Base-by-base conservation (phyloP, 75 land plant genomes). In the Cupressus sempervirens region DNA sequence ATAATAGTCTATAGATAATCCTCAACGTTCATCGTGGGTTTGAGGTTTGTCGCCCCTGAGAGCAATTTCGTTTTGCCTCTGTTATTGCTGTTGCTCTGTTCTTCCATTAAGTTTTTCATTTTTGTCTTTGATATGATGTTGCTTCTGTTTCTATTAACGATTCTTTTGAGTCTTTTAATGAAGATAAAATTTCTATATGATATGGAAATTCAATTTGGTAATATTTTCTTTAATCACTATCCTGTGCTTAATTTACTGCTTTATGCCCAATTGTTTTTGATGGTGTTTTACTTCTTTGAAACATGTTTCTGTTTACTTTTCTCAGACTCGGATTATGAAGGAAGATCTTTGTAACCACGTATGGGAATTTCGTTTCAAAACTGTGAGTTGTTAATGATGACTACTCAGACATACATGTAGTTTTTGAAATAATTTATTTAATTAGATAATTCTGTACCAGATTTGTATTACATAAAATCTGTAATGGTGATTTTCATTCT, bases 311-410 rank as follows among this genome's bases (percentile, higher is more conserved):
- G 74, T 32, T 72, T 72, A 5, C 43, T 41, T 14, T 36, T 86
- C 38, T 38, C 88, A 94, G 96, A 74, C 76, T 68, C 88, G 91
- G 18, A 93, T 94, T 34, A 89, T 72, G 80, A 87, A 76, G 84
- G 91, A 91, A 40, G 96, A 94, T 62, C 89, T 94, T 16, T 93
- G 94, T 83, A 90, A 90, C 81, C 96, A 94, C 86, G 88, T 68
- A 20, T 94, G 96, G 96, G 88, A 90, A 46, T 91, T 90, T 83
- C 94, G 88, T 45, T 93, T 94, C 53, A 90, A 90, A 56, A 82
- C 86, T 91, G 96, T 94, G 84, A 84, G 86, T 82, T 35, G 15
- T 32, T 23, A n/a, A 15, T 41, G 68, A 70, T n/a, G 29, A 23
- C 58, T 82, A 15, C 13, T 20, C 41, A 0, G 7, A 14, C 72